Evolutionary conservation across 1,284 basidiomycete genomes (phyloP).

Genomic region (Cutaneotrichosporon cutaneum): DNA sequence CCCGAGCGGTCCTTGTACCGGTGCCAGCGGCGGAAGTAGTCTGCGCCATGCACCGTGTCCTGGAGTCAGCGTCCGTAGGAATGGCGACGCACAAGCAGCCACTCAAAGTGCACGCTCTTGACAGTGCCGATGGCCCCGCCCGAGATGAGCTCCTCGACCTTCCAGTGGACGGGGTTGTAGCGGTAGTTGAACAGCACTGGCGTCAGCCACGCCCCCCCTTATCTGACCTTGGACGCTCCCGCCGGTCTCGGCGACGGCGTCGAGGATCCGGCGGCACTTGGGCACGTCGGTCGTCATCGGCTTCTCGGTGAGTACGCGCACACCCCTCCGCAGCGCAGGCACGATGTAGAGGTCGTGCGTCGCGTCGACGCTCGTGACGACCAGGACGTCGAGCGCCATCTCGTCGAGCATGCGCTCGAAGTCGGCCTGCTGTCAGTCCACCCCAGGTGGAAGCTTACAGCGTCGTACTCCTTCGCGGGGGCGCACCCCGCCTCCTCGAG

Average conservation of each 20-base stretch:
- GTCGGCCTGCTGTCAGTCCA: conserved; percentile 36
- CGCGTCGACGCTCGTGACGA: conserved; percentile 60
- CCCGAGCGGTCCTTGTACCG: conserved; percentile 59
- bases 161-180: conserved; percentile 61
- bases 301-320: conserved; percentile 59
- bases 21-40: conserved; percentile 61
- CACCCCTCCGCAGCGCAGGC: conserved; percentile 43
- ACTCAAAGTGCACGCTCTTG: conserved; percentile 61
- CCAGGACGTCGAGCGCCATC: conserved; percentile 57
- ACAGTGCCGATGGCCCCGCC: conserved; percentile 59
- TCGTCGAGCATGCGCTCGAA: conserved; percentile 58
- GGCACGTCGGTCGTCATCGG: conserved; percentile 61
- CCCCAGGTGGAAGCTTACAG: conserved; percentile 21
- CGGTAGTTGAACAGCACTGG: conserved; percentile 52
- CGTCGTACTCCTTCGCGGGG: conserved; percentile 31
- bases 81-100: conserved; percentile 53
- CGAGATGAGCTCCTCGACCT: conserved; percentile 58
- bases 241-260: conserved; percentile 54
- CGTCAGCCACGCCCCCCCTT: not conserved
- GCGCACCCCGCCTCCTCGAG: conserved; percentile 53
- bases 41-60: conserved; percentile 59
- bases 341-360: conserved; percentile 59
- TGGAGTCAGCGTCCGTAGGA: conserved; percentile 24
- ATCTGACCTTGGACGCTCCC: conserved; percentile 51
- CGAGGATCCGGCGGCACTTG: conserved; percentile 57